A percentile compares a stretch with the other conserved stretches of the same genome.
phyloP scores from a whole-genome alignment of 169 alveolate species.

The Babesia ovata region DNA sequence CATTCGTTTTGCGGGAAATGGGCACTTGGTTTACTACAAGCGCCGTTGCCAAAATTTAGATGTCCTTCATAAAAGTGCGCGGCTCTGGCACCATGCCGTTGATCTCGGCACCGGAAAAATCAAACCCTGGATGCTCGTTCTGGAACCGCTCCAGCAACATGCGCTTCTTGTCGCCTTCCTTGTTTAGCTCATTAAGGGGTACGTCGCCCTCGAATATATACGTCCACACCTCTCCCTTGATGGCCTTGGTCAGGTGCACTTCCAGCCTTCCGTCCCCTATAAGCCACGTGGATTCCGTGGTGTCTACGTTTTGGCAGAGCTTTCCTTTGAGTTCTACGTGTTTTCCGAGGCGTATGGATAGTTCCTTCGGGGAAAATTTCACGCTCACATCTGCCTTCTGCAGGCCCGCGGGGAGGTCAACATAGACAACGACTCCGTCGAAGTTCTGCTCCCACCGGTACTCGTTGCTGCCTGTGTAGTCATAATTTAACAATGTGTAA shows the following conservation, averaged over 20 bases:
- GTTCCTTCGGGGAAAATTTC: slow-evolving; percentile 19
- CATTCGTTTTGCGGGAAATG: too few species aligned
- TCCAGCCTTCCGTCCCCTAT: slow-evolving; percentile 49
- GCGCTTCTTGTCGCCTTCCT: slow-evolving; percentile 66
- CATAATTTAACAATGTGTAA: too few species aligned
- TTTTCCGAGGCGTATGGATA: slow-evolving; percentile 11
- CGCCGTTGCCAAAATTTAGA: not conserved
- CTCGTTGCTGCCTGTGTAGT: slow-evolving; percentile 8
- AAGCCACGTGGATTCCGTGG: slow-evolving; percentile 51
- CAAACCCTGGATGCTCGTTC: slow-evolving; percentile 78
- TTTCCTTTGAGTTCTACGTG: slow-evolving; percentile 14
- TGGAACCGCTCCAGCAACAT: slow-evolving; percentile 78
- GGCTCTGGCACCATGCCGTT: slow-evolving; percentile 81
- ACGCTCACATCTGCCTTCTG: slow-evolving; percentile 44
- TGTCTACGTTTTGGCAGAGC: slow-evolving; percentile 26
- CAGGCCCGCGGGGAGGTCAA: slow-evolving; percentile 33
- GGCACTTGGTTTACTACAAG: too few species aligned
- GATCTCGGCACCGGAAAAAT: slow-evolving; percentile 75
- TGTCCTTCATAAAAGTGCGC: slow-evolving; percentile 74
- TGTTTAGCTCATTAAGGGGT: slow-evolving; percentile 5
- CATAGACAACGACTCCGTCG: slow-evolving; percentile 51
- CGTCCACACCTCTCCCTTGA: slow-evolving; percentile 63
- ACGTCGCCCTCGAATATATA: slow-evolving; percentile 50
- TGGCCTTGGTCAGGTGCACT: slow-evolving; percentile 53
- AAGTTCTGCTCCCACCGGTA: slow-evolving; percentile 66